Conservation (phyloP, 345 rosid genomes). For the Rhodomyrtus tomentosa region DNA sequence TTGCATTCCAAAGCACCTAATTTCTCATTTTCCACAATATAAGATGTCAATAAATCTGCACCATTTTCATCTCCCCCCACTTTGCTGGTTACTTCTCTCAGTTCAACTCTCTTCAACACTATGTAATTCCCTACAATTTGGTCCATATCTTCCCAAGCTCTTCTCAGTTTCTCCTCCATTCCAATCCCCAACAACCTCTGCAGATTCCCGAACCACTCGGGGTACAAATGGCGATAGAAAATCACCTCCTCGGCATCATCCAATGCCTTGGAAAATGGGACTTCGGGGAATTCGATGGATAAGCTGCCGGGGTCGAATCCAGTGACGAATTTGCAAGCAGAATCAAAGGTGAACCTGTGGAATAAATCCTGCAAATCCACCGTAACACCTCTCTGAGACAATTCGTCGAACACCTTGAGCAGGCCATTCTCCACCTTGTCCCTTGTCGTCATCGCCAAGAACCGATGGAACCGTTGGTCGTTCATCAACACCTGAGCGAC, state of each 20-base stretch:
- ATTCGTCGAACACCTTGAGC: conserved; percentile 31
- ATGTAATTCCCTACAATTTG: conserved; percentile 10
- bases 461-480: conserved; percentile 14
- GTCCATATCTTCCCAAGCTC: conserved; percentile 18
- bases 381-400: conserved; percentile 5
- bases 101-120: conserved; percentile 15
- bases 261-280: conserved; percentile 24
- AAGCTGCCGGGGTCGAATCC: conserved; percentile 36
- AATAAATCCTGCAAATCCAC: conserved; percentile 36
- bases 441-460: conserved; percentile 11
- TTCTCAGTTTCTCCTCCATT: conserved; percentile 22
- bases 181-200: conserved; percentile 35
- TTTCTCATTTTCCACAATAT: conserved; percentile 5
- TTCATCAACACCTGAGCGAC: conserved; percentile 15
- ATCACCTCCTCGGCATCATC: conserved; percentile 37
- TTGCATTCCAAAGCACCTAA: neutral
- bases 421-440: conserved; percentile 32
- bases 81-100: neutral
- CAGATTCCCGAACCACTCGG: conserved; percentile 26
- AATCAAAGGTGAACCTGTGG: conserved; percentile 39
- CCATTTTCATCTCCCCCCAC: neutral
- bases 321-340: conserved; percentile 19
- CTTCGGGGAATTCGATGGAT: conserved; percentile 18
- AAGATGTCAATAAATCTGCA: conserved; percentile 28
- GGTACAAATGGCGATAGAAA: conserved; percentile 31